A percentile compares a stretch with the other conserved stretches of the same genome.
Conservation (phyloP, 2,329 filamentous ascomycete species). For the Fusarium sp. region DNA sequence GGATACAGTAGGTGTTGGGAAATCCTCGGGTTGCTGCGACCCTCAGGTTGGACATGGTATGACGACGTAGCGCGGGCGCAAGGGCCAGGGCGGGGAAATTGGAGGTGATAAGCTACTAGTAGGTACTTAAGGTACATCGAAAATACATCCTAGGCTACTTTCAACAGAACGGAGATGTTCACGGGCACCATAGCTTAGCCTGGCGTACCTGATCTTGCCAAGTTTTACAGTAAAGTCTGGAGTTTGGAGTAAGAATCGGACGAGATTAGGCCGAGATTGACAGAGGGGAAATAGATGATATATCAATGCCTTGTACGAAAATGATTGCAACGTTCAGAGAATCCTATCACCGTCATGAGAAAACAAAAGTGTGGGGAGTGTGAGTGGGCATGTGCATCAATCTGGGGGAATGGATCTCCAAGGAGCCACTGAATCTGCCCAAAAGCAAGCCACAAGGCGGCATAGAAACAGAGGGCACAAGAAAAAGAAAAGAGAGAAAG, state of each 20-base stretch:
- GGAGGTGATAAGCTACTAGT: slow-evolving; percentile 43
- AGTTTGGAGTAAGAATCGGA: slow-evolving; percentile 6
- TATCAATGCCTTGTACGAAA: slow-evolving; percentile 22
- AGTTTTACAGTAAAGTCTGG: slow-evolving; percentile 3
- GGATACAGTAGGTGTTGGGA: slow-evolving; percentile 14
- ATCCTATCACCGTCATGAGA: background rate
- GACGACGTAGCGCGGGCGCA: slow-evolving; percentile 48
- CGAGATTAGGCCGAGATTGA: slow-evolving; percentile 15
- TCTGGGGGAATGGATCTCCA: slow-evolving; percentile 35
- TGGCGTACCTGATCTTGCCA: slow-evolving; percentile 17
- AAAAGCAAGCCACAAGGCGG: slow-evolving; percentile 30
- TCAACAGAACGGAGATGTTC: background rate
- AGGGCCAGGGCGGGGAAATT: slow-evolving; percentile 51
- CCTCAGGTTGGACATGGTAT: slow-evolving; percentile 34
- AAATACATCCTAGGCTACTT: background rate
- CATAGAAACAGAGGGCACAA: slow-evolving; percentile 16
- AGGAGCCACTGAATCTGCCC: slow-evolving; percentile 33
- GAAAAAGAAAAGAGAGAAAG: slow-evolving; percentile 16
- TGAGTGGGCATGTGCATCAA: slow-evolving; percentile 35
- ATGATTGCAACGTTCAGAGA: slow-evolving; percentile 9
- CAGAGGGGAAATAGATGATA: background rate
- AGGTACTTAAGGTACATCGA: slow-evolving; percentile 18
- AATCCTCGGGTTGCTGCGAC: slow-evolving; percentile 23
- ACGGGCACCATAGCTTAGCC: background rate
- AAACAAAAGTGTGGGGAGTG: slow-evolving; percentile 27